Conservation (phyloP, 345 rosid species). For the Turnera subulata region DNA sequence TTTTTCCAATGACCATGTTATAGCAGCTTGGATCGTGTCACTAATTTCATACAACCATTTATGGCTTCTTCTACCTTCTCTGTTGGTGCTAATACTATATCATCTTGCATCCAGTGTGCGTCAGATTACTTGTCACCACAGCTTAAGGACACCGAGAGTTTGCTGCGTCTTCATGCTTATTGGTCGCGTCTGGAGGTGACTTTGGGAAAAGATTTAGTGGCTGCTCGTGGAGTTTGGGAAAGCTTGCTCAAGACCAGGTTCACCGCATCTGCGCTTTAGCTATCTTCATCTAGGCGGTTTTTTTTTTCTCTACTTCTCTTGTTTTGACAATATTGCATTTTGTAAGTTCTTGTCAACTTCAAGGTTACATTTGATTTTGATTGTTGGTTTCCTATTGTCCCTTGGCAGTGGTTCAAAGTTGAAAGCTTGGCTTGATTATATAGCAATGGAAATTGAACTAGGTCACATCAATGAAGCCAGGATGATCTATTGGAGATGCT, state of each 20-base stretch:
- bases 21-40: too few relatives aligned
- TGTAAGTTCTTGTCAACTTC: too few relatives aligned
- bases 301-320: constrained; percentile 1
- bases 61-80: not conserved
- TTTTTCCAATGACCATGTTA: too few relatives aligned
- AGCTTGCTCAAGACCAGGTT: constrained; percentile 77
- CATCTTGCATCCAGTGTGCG: constrained; percentile 59
- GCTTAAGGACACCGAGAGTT: constrained; percentile 51
- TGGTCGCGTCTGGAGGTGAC: constrained; percentile 77
- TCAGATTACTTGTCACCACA: constrained; percentile 75
- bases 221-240: constrained; percentile 86
- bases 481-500: constrained; percentile 78
- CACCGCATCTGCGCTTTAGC: constrained; percentile 3
- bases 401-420: constrained; percentile 70
- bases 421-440: constrained; percentile 83
- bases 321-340: too few relatives aligned
- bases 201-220: constrained; percentile 62
- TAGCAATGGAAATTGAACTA: constrained; percentile 72
- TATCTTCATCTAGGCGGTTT: not conserved
- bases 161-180: constrained; percentile 61
- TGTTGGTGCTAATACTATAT: constrained; percentile 18
- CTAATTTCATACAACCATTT: not conserved
- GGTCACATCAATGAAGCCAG: constrained; percentile 74
- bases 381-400: not conserved
- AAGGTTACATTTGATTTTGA: too few relatives aligned